Base-by-base conservation (phyloP, 345 rosid species). In the Rhodamnia rubescens region DNA sequence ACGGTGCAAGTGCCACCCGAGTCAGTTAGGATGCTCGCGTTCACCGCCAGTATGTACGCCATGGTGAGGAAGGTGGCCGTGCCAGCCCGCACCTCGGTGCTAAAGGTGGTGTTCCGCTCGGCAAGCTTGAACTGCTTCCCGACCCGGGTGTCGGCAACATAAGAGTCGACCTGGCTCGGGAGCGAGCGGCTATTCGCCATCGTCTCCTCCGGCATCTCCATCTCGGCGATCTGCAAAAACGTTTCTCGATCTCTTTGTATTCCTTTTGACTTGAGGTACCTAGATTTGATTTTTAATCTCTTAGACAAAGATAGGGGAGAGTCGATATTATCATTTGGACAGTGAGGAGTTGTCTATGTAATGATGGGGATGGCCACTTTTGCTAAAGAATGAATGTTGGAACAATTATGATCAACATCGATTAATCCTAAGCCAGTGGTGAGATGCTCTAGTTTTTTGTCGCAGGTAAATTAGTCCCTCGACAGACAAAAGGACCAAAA, bases 41-140 rank as follows among this genome's bases (percentile, higher is more conserved):
- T 87, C 50, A 87, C 87, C 1, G 88, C 90, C 8, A 87, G 27
- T 18, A 89, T 86, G 75, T 84, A 87, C 26, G 90, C 90, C 85
- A 89, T 89, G 56, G 89, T 87, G 44, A 89, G 88, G 86, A 89
- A 89, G 50, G 87, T 82, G 59, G 89, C 81, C 16, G 88, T 89
- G 50, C 90, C 88, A 0, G 88, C 90, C 12, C 84, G 84, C 12
- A 89, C 53, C 82, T 84, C 85, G 8, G 84, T 89, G 11, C 75
- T 87, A 85, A 89, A 85, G 51, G 82, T 87, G 6, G 88, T 81
- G 78, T 82, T 20, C 21, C 86, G 80, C 82, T 89, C 85, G 0
- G 81, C 16, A 5, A 87, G 88, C 75, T 87, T 84, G 89, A 89
- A 85, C 36, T 10, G 85, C 74, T 74, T 85, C 2, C 89, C 84